These are phyloP conservation scores for Tremellales sp. DNA, from an alignment of 1,284 basidiomycete genomes.

Conservation along the genomic window DNA sequence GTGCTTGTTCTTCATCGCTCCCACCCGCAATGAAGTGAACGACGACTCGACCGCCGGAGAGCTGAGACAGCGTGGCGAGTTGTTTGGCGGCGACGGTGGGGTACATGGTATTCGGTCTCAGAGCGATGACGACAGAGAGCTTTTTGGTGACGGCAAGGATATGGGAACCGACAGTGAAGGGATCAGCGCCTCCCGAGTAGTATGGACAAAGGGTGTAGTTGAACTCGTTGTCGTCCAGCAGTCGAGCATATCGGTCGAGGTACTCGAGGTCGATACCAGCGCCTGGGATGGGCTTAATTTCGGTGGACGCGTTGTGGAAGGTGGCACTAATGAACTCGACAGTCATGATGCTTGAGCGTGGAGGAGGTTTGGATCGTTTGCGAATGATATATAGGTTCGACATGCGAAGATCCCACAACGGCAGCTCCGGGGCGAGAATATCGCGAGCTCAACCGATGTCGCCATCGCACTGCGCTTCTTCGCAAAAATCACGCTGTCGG, in stretches of 20 bases:
- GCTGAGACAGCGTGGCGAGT: slow-evolving; percentile 29
- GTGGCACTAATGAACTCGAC: slow-evolving; percentile 31
- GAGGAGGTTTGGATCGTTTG: too few species aligned
- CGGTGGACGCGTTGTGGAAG: slow-evolving; percentile 29
- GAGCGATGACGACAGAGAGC: slow-evolving; percentile 29
- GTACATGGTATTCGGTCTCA: slow-evolving; percentile 35
- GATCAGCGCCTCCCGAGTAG: slow-evolving; percentile 27
- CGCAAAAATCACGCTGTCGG: too few species aligned
- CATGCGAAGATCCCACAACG: too few species aligned
- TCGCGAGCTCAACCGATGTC: too few species aligned
- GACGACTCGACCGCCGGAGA: slow-evolving; percentile 26
- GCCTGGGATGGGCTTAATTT: slow-evolving; percentile 24
- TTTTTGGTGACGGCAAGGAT: slow-evolving; percentile 29
- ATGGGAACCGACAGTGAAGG: slow-evolving; percentile 30
- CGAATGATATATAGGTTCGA: too few species aligned
- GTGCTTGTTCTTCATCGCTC: slow-evolving; percentile 27
- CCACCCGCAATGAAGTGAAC: slow-evolving; percentile 38
- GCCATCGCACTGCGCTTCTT: too few species aligned
- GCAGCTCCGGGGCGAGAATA: too few species aligned
- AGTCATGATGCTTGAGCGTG: slow-evolving; percentile 21
- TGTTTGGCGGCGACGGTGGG: slow-evolving; percentile 33
- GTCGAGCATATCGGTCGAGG: slow-evolving; percentile 30
- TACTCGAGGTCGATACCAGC: slow-evolving; percentile 28
- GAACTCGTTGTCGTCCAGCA: slow-evolving; percentile 31
- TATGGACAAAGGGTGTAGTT: slow-evolving; percentile 35